Evolutionary conservation across 495 filamentous ascomycete species (phyloP).

Genomic region (Penicillium lividum): DNA sequence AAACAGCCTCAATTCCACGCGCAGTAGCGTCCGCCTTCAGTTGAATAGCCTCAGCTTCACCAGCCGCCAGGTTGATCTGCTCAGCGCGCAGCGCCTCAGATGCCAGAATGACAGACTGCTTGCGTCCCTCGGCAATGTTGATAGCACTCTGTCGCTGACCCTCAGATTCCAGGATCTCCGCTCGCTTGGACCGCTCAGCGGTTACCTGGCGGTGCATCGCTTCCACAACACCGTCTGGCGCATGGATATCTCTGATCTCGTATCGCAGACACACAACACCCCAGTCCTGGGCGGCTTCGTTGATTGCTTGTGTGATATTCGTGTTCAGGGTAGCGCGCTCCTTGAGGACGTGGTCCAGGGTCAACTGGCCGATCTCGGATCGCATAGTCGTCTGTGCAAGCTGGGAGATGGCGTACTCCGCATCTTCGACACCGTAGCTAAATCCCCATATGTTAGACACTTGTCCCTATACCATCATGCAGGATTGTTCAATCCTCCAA

Average conservation of each 20-base stretch:
- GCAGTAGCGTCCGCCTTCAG: slow-evolving; percentile 86
- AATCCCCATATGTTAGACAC: background rate
- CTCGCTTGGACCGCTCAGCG: slow-evolving; percentile 92
- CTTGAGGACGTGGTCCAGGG: slow-evolving; percentile 95
- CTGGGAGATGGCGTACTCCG: slow-evolving; percentile 97
- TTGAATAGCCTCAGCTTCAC: slow-evolving; percentile 92
- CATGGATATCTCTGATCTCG: slow-evolving; percentile 98
- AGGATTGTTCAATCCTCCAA: background rate
- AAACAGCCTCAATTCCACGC: slow-evolving; percentile 82
- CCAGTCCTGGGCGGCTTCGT: slow-evolving; percentile 96
- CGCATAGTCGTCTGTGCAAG: slow-evolving; percentile 99
- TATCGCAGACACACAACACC: slow-evolving; percentile 94
- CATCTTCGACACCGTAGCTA: slow-evolving; percentile 97
- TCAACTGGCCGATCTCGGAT: slow-evolving; percentile 92
- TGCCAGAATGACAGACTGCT: slow-evolving; percentile 92
- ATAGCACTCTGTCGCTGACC: slow-evolving; percentile 95
- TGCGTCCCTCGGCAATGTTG: slow-evolving; percentile 96
- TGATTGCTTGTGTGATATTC: slow-evolving; percentile 97
- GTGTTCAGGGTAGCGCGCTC: slow-evolving; percentile 93
- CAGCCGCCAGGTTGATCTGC: slow-evolving; percentile 85
- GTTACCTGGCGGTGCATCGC: slow-evolving; percentile 99
- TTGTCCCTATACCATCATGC: background rate
- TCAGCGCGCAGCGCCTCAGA: slow-evolving; percentile 90
- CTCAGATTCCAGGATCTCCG: slow-evolving; percentile 94
- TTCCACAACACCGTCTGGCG: slow-evolving; percentile 85